Evolutionary conservation across 352 stramenopile genomes (phyloP).

Genomic region (Globisporangium parvum): DNA sequence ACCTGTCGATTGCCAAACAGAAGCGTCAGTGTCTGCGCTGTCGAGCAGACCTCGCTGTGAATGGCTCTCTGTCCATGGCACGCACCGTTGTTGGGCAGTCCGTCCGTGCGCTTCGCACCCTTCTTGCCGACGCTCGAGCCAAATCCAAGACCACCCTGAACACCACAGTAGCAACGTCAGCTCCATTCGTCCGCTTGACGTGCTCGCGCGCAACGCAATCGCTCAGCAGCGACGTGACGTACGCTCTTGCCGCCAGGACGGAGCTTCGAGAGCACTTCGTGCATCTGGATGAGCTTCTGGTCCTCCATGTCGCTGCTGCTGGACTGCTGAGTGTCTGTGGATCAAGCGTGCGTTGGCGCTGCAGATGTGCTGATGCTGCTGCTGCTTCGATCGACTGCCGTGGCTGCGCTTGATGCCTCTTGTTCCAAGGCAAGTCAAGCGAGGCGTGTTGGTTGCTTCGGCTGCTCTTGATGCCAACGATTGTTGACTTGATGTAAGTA

Average conservation of each 20-base stretch:
- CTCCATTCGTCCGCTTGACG: not conserved
- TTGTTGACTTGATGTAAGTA: too few relatives aligned
- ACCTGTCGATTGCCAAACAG: constrained; percentile 12
- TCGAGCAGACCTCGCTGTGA: too few relatives aligned
- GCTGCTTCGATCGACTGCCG: not conserved
- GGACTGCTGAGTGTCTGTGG: too few relatives aligned
- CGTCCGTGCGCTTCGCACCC: constrained; percentile 57
- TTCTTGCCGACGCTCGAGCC: constrained; percentile 41
- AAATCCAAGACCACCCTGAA: constrained; percentile 67
- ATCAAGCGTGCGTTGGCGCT: constrained; percentile 1
- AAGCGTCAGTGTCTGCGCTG: not conserved
- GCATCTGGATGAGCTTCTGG: constrained; percentile 75
- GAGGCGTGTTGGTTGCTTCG: too few relatives aligned
- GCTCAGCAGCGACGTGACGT: constrained; percentile 5
- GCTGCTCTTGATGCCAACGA: too few relatives aligned
- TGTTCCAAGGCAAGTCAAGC: too few relatives aligned
- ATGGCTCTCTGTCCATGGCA: too few relatives aligned
- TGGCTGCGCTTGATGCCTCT: too few relatives aligned
- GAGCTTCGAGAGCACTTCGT: constrained; percentile 84
- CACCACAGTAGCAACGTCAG: constrained; percentile 11
- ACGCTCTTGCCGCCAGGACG: constrained; percentile 78
- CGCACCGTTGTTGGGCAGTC: constrained; percentile 65
- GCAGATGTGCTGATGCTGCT: not conserved
- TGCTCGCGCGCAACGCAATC: not conserved
- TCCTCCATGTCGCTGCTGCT: constrained; percentile 71